Evolutionary conservation across 805 yeast genomes (phyloP), one percentile per base, ranked within the genome.

Genomic region (Ogataea kodamae): DNA sequence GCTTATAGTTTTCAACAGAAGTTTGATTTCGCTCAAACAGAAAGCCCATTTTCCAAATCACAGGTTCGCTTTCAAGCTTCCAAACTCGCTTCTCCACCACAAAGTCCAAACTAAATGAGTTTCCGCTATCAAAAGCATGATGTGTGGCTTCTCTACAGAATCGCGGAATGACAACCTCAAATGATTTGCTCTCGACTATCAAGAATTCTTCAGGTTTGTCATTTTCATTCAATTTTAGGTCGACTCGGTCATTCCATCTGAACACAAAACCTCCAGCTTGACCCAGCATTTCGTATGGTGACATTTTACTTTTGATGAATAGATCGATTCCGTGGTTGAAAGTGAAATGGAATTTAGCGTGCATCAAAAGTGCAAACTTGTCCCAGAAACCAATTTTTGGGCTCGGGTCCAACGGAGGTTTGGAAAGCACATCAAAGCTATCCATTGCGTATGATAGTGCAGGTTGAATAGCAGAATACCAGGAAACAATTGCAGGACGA

Each of bases 11-110:
- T 16, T 64, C 55, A 8, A 50, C 51, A 10, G 50, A 48, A 18
- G 60, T 55, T 18, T 54, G 54, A 34, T 81, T 81, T 39, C 82
- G 61, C 54, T 87, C 95, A 59, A 86, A 85, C 13, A 72, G 43
- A 46, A 84, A 61, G 0, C 96, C 96, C 29, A 81, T 60, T 21
- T 68, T 73, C 96, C 96, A 88, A n/a, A 62, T 54, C 5, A 88
- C 92, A 4, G 62, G 62, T 23, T 66, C 62, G 18, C 88, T 88
- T 8, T 68, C 62, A 18, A 88, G 64, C 44, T 74, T 76, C 72
- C 84, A 70, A 5, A 77, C 57, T 7, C 68, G 64, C 51, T 80
- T 80, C 14, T 45, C 48, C 0, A 68, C 64, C 7, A 53, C 50
- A 46, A 71, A 72, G 13, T 51, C 59, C 22, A 62, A 55, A 33